Evolutionary conservation across 2,329 filamentous ascomycete species (phyloP).

Genomic region (Fusarium nelsonii): DNA sequence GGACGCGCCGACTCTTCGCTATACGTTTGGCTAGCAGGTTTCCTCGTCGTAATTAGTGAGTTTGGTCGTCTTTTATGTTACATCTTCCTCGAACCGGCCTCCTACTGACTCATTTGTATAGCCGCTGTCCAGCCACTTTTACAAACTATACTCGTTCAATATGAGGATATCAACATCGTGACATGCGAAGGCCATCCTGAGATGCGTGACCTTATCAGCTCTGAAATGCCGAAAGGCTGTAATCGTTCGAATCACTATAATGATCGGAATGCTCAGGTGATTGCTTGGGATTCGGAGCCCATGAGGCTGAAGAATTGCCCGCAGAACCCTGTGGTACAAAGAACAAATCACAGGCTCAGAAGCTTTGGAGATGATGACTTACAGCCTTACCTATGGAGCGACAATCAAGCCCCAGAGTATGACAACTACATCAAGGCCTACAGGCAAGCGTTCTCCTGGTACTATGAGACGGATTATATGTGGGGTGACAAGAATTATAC

Average conservation of each 20-base stretch:
- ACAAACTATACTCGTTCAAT: constrained; percentile 7
- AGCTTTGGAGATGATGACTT: not conserved
- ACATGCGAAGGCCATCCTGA: constrained; percentile 12
- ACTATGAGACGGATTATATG: not conserved
- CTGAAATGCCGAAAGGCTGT: not conserved
- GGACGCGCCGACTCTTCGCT: not conserved
- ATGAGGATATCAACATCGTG: constrained; percentile 9
- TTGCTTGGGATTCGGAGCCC: constrained; percentile 20
- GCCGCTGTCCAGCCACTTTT: constrained; percentile 18
- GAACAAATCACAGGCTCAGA: constrained; percentile 4
- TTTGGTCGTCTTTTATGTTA: not conserved
- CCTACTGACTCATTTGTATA: constrained; percentile 4
- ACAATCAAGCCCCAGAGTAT: not conserved
- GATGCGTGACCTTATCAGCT: accelerated
- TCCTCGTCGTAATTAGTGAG: constrained; percentile 30
- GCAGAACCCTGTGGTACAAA: not conserved
- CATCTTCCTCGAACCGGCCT: not conserved
- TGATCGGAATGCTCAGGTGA: not conserved
- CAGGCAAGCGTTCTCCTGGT: not conserved
- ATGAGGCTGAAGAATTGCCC: not conserved
- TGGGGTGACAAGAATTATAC: too few species aligned
- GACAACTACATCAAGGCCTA: not conserved
- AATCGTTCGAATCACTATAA: too few species aligned
- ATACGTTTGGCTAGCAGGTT: constrained; percentile 12
- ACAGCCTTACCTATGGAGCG: constrained; percentile 17